Evolutionary conservation across 2,329 filamentous ascomycete species (phyloP), one percentile per base, ranked within the genome.

Genomic region (Exophiala oligosperma): DNA sequence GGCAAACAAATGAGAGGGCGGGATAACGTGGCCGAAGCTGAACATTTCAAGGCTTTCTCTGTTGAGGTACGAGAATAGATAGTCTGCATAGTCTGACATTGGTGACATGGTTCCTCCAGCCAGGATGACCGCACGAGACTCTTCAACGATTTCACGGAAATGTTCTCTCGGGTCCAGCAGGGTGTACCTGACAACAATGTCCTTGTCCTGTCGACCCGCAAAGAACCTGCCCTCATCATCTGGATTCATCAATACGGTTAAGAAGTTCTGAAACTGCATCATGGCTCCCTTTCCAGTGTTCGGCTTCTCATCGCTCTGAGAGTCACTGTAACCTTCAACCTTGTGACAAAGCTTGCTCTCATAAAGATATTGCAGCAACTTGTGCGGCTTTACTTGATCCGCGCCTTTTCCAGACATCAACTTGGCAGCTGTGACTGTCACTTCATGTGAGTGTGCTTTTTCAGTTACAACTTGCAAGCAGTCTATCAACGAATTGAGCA

Each of bases 51-150:
- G 82, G 56, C 84, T 84, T 0, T 77, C 73, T 0, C 80, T 66
- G 0, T 83, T 71, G 0, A 96, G 73, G 49, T 90, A 88, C 0
- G 93, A 90, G 62, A 99, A 94, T 0, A 99, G 80, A 67, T 97
- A 90, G 3, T 88, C 82, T 37, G 83, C 86, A 73, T 96, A 99
- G 74, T 97, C 94, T 24, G 88, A 84, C 78, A 97, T 96, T 73
- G 94, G 94, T 2, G 94, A 96, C 94, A 99, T 97, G 26, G 94
- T 99, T 23, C 94, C 94, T 57, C 94, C 94, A 0, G 92, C 94
- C 2, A 99, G 79, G 43, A 99, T 88, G 2, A 99, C 89, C 1
- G 93, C 90, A 57, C 92, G 83, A 0, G 94, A 91, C 61, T 89
- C 86, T 29, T 90, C 86, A 1, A 93, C 91, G 52, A 97, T 89